Conservation (phyloP, 148 eudicot species). For the Pouteria glomerata region DNA sequence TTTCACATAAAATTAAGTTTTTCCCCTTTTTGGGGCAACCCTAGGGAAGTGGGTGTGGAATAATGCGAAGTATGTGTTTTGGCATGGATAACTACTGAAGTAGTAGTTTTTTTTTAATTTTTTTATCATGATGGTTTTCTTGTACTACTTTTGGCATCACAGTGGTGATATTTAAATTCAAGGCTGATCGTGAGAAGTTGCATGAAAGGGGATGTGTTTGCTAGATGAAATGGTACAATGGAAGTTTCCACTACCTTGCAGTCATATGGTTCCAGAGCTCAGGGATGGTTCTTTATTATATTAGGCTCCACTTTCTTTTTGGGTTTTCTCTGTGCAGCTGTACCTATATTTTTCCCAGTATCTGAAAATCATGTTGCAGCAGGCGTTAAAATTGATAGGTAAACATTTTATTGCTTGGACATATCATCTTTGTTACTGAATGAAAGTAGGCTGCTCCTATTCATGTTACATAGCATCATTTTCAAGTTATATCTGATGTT, state of each 20-base stretch:
- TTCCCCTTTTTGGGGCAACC: too few relatives aligned
- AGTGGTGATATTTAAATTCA: background rate
- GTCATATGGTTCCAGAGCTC: constrained; percentile 2
- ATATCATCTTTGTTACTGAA: background rate
- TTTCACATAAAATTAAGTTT: too few relatives aligned
- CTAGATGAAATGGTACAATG: background rate
- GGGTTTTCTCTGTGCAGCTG: background rate
- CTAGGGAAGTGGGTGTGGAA: too few relatives aligned
- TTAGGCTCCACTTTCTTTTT: background rate
- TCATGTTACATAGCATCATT: background rate
- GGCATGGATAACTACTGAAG: too few relatives aligned
- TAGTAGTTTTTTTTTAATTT: too few relatives aligned
- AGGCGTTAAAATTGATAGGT: background rate
- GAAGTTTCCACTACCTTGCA: background rate
- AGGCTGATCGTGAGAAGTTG: background rate
- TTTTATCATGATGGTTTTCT: too few relatives aligned
- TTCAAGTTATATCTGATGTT: background rate
- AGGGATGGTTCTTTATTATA: background rate
- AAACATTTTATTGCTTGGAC: background rate
- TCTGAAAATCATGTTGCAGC: background rate
- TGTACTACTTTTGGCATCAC: too few relatives aligned
- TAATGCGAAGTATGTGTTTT: too few relatives aligned
- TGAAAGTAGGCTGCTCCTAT: background rate
- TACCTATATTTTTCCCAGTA: background rate
- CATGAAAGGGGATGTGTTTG: background rate